These are phyloP conservation scores for Kluyveromyces marxianus DNA, from an alignment of 1,139 yeast genomes.

Conservation along the genomic window DNA sequence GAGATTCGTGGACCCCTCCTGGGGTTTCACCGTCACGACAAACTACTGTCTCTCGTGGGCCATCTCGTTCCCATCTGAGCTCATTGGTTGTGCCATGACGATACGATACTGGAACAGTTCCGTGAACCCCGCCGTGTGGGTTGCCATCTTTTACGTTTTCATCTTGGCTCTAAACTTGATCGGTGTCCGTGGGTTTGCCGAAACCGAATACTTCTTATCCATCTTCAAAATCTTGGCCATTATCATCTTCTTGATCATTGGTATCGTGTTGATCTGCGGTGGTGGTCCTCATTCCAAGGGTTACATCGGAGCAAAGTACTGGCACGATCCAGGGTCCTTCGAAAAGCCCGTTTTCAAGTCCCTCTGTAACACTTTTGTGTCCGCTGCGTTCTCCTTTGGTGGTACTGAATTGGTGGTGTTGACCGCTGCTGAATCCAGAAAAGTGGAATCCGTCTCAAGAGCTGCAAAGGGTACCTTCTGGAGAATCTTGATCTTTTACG, in stretches of 20 bases:
- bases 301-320: slow-evolving; percentile 46
- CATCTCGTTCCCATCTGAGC: slow-evolving; percentile 50
- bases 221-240: slow-evolving; percentile 52
- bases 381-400: slow-evolving; percentile 58
- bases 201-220: slow-evolving; percentile 55
- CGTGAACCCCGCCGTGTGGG: slow-evolving; percentile 50
- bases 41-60: slow-evolving; percentile 57
- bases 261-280: slow-evolving; percentile 52
- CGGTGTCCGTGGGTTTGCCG: slow-evolving; percentile 61
- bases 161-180: slow-evolving; percentile 44
- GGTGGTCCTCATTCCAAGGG: slow-evolving; percentile 52
- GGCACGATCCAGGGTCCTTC: slow-evolving; percentile 54
- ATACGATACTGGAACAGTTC: slow-evolving; percentile 46
- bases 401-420: slow-evolving; percentile 46
- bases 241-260: slow-evolving; percentile 52
- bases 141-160: slow-evolving; percentile 43
- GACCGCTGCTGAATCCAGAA: slow-evolving; percentile 44
- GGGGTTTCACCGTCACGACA: slow-evolving; percentile 55
- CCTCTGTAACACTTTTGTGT: slow-evolving; percentile 44
- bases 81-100: slow-evolving; percentile 54
- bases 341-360: slow-evolving; percentile 42
- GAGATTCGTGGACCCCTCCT: slow-evolving; percentile 54
- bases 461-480: slow-evolving; percentile 63
- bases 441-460: slow-evolving; percentile 50
- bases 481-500: slow-evolving; percentile 51